Evolutionary conservation across 805 yeast genomes (phyloP), one percentile per base, ranked within the genome.

Genomic region (Yarrowia sp.): DNA sequence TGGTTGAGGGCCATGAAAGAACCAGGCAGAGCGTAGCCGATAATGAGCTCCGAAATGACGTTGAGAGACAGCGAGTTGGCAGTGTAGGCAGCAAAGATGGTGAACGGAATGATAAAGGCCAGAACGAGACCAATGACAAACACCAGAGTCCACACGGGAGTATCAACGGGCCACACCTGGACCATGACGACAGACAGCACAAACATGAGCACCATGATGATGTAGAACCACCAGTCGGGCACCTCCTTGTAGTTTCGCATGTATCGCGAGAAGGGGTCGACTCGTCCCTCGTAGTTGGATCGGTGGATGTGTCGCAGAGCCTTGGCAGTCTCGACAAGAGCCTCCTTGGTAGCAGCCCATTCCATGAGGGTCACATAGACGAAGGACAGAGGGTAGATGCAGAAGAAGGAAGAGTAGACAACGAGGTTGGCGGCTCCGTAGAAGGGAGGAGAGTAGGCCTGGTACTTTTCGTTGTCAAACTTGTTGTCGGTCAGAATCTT

Each of bases 11-110:
- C 88, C 56, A 79, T 74, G 38, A 86, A 87, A 79, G 81, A 80
- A 1, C 88, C 90, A 5, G 91, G 91, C 12, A 86, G 79, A 56
- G 87, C 83, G 74, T 86, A 87, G 1, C 91, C 92, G 53, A 86
- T 84, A 66, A 89, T 81, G 69, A 89, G 78, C 73, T 88, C 91
- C 4, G 86, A 84, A 69, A 89, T 77, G 2, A 87, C 90, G 73
- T 86, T 86, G 71, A 88, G 78, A 19, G 87, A 87, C 71, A 87
- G 81, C 1, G 82, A 74, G 67, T 78, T 82, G 77, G 87, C 88
- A 0, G 92, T 87, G 40, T 84, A 84, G 4, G 91, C 86, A 16
- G 83, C 83, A 61, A 89, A 81, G 10, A 89, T 79, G 10, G 89
- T 85, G 41, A 87, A 80, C 16, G 92, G 93, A 46, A 88, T 77